Base-by-base conservation (phyloP, 169 alveolate genomes). In the Eimeria sp. region DNA sequence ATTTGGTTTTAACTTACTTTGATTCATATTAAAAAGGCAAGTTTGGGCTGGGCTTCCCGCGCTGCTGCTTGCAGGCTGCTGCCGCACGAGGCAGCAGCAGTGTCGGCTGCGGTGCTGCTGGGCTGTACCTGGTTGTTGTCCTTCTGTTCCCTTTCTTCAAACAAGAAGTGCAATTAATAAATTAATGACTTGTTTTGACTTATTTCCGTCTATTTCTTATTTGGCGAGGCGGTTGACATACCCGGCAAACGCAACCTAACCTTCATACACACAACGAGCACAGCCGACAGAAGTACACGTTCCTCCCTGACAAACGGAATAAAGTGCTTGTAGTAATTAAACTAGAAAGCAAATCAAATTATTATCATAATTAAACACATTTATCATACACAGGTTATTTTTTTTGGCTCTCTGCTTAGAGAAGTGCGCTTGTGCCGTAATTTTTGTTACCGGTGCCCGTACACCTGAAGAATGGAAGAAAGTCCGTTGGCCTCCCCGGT, bases 91-190 rank as follows among this genome's bases (percentile, higher is more conserved):
- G 46, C 46, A 1, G 46, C 46, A n/a, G 77, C 77, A n/a, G 9
- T 23, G 77, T 68, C 77, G 77, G 77, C 77, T 68, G 77, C 77
- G 77, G 77, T 62, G 33, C 72, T 2, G 18, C 46, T 68, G 77
- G 25, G 30, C 6, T n/a, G 49, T 43, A 4, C 4, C 49, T 43
- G 49, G 49, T 43, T 43, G 49, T 43, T 43, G 49, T 43, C 49
- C 49, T 43, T 43, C 49, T 4, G 49, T 43, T 43, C 49, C 49
- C 49, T 4, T 43, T 43, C 49, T 43, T 43, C 4, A 43, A 3
- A 4, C 9, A 43, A 43, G 4, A 43, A 43, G 49, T 43, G 49
- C 14, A 27, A 68, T 13, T 13, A 68, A 68, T 68, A 6, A 27
- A 68, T 68, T 6, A n/a, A 68, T 68, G 16, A 68, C 20, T n/a